Evolutionary conservation across 148 eudicot genomes (phyloP), one percentile per base, ranked within the genome.

Genomic region (Oxyria digyna): DNA sequence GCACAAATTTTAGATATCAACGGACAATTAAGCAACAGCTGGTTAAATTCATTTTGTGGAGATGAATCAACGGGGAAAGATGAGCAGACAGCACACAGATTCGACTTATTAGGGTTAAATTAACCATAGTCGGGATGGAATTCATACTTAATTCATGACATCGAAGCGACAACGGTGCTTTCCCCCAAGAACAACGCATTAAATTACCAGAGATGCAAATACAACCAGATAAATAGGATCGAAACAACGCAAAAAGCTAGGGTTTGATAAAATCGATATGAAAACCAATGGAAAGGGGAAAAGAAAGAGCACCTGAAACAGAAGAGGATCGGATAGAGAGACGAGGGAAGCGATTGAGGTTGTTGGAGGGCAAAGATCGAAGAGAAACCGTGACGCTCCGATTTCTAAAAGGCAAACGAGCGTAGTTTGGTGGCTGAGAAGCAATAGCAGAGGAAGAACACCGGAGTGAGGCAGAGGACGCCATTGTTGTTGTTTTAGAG

Each of bases 251-350:
- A 18, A 57, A 57, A 57, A 17, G 37, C 65, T 59, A 59, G 65
- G 65, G 65, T 59, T 59, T 59, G 37, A 66, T 11, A 23, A 32
- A 64, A 38, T 64, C 10, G 68, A 64, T 15, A 32, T 33, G 68
- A 35, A 33, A 62, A 32, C 1, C 8, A 62, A 24, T 11, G 9
- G 37, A 62, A n/a, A 45, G 24, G 7, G 31, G 31, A 1, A 75
- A 9, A 62, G 21, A 73, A 31, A 17, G 42, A 33, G 40, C 63
- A 80, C 80, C 79, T 73, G 80, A 43, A 73, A 78, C 24, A 50
- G 75, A 63, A 48, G 83, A 80, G 21, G 83, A 76, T 63, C 71
- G 71, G 71, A 80, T 42, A 9, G 79, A 68, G 43, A 80, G 77
- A 68, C 70, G 80, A 70, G 37, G 68, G 65, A 67, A 57, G 62